Evolutionary conservation across 148 eudicot genomes (phyloP), one percentile per base, ranked within the genome.

Genomic region (Rhododendron ferrugineum): DNA sequence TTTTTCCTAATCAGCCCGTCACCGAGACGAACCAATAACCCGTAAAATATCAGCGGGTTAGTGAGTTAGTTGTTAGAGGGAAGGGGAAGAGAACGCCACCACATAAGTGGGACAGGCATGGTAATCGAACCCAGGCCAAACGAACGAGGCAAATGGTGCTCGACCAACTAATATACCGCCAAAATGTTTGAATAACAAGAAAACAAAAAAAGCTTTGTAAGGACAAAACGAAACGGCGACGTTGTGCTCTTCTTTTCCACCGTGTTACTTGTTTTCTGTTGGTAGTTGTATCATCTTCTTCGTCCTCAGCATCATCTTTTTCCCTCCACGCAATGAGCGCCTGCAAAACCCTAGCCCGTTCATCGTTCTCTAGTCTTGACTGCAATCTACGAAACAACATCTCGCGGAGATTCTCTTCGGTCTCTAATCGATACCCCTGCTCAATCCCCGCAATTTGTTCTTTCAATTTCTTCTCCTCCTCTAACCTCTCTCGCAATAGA

Each of bases 261-360:
- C 22, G 6, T 54, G 60, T 54, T 0, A 54, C 16, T 13, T 54
- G 23, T 54, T 54, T 5, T 15, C 16, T 1, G 58, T 50, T 68
- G n/a, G 42, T 11, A 11, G 36, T 28, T 11, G 34, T 11, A 28
- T 68, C 74, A 11, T 68, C 74, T 11, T 32, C 75, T 30, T 30
- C 75, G 5, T 82, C 54, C 6, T 54, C 86, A 4, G 37, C 84
- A 4, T 60, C 58, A 16, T 16, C 52, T 13, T 18, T 8, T 82
- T 46, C 58, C 40, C 68, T 47, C 32, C 6, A 70, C n/a, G 85
- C 78, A 62, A 95, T 92, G 94, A 89, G 80, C 83, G 73, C 91
- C 84, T 90, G 94, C 86, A 90, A 88, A 91, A 85, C 93, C 93
- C 89, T 94, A 90, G 88, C 89, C 80, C 97, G 93, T 44, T 78